Conservation (phyloP, 1,284 basidiomycete species). For the Fomitiporia mediterranea region DNA sequence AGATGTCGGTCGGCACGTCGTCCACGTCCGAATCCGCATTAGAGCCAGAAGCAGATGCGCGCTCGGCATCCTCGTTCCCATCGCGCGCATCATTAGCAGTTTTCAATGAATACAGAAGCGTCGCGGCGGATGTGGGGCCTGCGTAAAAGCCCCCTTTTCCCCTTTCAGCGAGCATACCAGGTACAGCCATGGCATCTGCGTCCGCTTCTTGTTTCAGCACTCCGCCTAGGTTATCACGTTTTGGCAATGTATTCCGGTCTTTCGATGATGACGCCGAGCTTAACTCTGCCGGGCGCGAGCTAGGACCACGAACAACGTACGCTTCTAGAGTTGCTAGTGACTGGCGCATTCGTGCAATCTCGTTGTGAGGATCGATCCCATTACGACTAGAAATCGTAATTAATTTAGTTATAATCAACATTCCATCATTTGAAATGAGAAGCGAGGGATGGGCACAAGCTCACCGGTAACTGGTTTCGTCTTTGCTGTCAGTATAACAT, state of each 20-base stretch:
- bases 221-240: constrained; percentile 24
- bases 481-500: constrained; percentile 69
- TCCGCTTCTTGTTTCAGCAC: constrained; percentile 49
- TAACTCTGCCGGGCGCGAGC: constrained; percentile 34
- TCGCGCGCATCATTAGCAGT: constrained; percentile 41
- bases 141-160: constrained; percentile 64
- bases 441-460: constrained; percentile 18
- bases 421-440: neutral
- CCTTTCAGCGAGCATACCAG: constrained; percentile 62
- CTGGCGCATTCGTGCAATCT: constrained; percentile 68
- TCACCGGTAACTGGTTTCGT: constrained; percentile 42
- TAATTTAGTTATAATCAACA: neutral
- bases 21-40: constrained; percentile 11
- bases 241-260: constrained; percentile 20
- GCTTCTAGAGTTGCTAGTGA: constrained; percentile 68
- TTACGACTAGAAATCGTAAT: constrained; percentile 30
- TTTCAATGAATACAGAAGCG: constrained; percentile 58
- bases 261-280: constrained; percentile 12
- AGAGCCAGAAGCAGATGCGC: constrained; percentile 2
- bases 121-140: constrained; percentile 65
- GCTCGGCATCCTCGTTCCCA: constrained; percentile 35
- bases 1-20: constrained; percentile 29
- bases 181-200: constrained; percentile 46
- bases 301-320: constrained; percentile 45
- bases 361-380: constrained; percentile 62